Evolutionary conservation across 345 rosid genomes (phyloP).

Genomic region (Eucalyptus curtisii): DNA sequence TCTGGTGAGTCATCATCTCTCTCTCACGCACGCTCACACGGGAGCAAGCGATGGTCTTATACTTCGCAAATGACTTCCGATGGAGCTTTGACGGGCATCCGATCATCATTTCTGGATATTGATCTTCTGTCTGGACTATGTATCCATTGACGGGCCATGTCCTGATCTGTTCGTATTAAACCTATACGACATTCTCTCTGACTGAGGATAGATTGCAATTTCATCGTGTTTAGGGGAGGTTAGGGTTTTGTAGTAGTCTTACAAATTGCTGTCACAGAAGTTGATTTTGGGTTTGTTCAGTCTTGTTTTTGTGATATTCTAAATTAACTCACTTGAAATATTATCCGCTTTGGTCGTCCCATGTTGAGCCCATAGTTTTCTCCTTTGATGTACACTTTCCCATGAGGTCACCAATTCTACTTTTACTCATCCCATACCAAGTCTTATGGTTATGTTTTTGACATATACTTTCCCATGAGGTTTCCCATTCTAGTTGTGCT

Average conservation of each 20-base stretch:
- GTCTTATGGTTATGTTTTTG: too few species aligned
- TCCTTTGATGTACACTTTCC: too few species aligned
- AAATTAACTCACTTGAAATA: too few species aligned
- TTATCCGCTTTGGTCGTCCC: too few species aligned
- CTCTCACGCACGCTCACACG: background rate
- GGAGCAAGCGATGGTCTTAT: background rate
- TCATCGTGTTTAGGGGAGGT: background rate
- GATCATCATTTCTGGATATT: background rate
- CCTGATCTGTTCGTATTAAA: background rate
- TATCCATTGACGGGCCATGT: background rate
- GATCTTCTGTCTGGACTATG: background rate
- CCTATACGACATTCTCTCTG: background rate
- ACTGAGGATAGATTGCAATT: background rate
- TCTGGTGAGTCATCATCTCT: background rate
- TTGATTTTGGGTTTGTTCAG: background rate
- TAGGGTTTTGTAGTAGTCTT: background rate
- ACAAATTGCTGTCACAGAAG: background rate
- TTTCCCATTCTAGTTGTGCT: too few species aligned
- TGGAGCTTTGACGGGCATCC: background rate
- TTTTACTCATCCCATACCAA: too few species aligned
- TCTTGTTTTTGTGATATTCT: background rate
- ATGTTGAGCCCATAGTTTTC: too few species aligned
- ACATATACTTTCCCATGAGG: too few species aligned
- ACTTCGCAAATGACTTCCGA: background rate
- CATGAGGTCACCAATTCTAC: too few species aligned